Percentiles rank a stretch among this genome's conserved stretches.
Evolutionary conservation across 495 filamentous ascomycete genomes (phyloP).

Genomic region (Ramalina intermedia): DNA sequence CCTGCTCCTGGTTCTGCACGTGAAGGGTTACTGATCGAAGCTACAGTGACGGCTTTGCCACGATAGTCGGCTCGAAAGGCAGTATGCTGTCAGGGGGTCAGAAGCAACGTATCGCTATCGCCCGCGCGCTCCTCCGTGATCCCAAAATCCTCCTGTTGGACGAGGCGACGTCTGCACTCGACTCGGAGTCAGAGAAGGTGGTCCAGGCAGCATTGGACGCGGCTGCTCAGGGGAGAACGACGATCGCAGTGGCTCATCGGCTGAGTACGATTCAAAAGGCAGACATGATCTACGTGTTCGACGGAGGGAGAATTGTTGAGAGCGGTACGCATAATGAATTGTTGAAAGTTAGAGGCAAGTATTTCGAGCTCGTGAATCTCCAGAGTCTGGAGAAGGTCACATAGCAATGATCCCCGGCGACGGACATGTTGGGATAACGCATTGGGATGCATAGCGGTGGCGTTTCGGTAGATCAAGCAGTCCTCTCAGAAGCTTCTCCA

Average conservation of each 20-base stretch:
- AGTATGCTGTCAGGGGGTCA: conserved; percentile 69
- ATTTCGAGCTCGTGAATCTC: conserved; percentile 62
- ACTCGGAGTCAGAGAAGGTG: conserved; percentile 69
- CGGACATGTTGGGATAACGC: background rate
- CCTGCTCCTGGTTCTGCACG: background rate
- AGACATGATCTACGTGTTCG: conserved; percentile 73
- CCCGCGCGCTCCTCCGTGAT: conserved; percentile 56
- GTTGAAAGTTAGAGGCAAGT: conserved; percentile 50
- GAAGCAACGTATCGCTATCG: conserved; percentile 70
- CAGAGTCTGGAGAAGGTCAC: conserved; percentile 58
- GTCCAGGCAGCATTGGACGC: conserved; percentile 69
- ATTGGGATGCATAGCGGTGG: background rate
- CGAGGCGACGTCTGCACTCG: conserved; percentile 70
- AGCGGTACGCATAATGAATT: conserved; percentile 56
- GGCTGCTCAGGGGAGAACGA: conserved; percentile 60
- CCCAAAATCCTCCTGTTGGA: conserved; percentile 62
- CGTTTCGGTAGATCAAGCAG: background rate
- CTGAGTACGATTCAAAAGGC: conserved; percentile 71
- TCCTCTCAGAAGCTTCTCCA: background rate
- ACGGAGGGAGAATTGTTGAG: conserved; percentile 60
- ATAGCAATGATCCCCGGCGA: background rate
- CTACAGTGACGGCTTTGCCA: conserved; percentile 54
- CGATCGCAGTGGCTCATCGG: conserved; percentile 66
- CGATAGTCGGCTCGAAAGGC: conserved; percentile 63
- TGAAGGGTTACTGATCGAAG: conserved; percentile 19